Evolutionary conservation across 768 basidiomycete genomes (phyloP).

Genomic region (Amylocystis lapponica): DNA sequence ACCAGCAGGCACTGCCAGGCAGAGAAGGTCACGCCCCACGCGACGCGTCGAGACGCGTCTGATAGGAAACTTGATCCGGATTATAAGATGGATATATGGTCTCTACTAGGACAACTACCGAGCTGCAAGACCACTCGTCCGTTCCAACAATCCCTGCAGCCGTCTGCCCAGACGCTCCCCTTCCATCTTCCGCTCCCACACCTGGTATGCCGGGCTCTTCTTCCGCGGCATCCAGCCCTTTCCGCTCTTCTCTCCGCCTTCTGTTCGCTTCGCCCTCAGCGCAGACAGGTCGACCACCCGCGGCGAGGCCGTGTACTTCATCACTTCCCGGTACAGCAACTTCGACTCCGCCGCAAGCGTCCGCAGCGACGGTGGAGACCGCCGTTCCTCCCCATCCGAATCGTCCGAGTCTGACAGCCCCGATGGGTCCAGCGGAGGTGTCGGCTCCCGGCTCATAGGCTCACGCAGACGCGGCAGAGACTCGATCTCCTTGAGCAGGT

Average conservation of each 20-base stretch:
- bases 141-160: conserved; percentile 66
- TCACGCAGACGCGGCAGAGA: conserved; percentile 60
- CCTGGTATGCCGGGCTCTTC: conserved; percentile 75
- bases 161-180: conserved; percentile 65
- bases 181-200: conserved; percentile 71
- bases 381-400: conserved; percentile 42
- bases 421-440: conserved; percentile 65
- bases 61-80: too few relatives aligned
- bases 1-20: too few relatives aligned
- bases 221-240: conserved; percentile 77
- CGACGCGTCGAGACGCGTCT: too few relatives aligned
- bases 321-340: conserved; percentile 82
- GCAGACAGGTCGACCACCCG: conserved; percentile 80
- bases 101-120: too few relatives aligned
- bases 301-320: conserved; percentile 76
- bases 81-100: too few relatives aligned
- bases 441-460: conserved; percentile 42
- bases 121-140: conserved; percentile 38
- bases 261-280: conserved; percentile 45
- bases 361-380: conserved; percentile 47
- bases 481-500: conserved; percentile 79
- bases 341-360: conserved; percentile 80
- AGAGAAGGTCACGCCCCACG: too few relatives aligned
- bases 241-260: conserved; percentile 37
- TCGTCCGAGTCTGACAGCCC: conserved; percentile 62